Evolutionary conservation across 345 rosid species (phyloP).

Genomic region (Syzygium oleosum): DNA sequence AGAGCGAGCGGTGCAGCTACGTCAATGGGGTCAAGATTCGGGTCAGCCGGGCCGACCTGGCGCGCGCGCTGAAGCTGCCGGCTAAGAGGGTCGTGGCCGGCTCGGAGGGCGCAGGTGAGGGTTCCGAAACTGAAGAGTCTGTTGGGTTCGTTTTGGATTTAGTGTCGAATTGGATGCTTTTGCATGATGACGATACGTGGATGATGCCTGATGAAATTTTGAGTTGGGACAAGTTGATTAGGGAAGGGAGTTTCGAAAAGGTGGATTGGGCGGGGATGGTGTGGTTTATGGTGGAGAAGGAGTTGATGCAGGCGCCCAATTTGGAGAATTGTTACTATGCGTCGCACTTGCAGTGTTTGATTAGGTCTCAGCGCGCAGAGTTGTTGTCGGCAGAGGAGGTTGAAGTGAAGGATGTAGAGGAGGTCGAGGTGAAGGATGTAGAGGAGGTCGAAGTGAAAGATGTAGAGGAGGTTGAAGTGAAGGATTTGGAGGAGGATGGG

Average conservation of each 20-base stretch:
- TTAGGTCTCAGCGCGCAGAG: conserved; percentile 38
- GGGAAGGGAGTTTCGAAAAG: conserved; percentile 59
- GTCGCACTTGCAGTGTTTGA: conserved; percentile 77
- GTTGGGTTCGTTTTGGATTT: conserved; percentile 43
- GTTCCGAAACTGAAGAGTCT: conserved; percentile 38
- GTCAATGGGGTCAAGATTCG: conserved; percentile 49
- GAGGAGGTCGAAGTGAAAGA: conserved; percentile 5
- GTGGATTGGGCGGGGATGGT: conserved; percentile 67
- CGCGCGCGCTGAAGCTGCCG: conserved; percentile 68
- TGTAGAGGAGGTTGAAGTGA: conserved; percentile 6
- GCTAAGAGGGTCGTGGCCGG: conserved; percentile 14
- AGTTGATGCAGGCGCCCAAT: conserved; percentile 29
- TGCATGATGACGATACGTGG: conserved; percentile 84
- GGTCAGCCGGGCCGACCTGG: conserved; percentile 70
- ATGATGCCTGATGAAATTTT: conserved; percentile 52
- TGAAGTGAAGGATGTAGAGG: conserved; percentile 21
- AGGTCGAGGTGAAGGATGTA: conserved; percentile 19
- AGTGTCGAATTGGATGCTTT: conserved; percentile 51
- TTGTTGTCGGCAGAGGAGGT: conserved; percentile 28
- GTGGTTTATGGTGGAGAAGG: conserved; percentile 92
- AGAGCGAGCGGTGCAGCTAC: conserved; percentile 33
- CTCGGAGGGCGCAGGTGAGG: conserved; percentile 17
- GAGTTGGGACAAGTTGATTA: conserved; percentile 32
- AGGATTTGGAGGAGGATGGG: conserved; percentile 18
- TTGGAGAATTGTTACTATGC: conserved; percentile 74